Evolutionary conservation across 2,329 filamentous ascomycete genomes (phyloP).

Genomic region (Colletotrichum agaves): DNA sequence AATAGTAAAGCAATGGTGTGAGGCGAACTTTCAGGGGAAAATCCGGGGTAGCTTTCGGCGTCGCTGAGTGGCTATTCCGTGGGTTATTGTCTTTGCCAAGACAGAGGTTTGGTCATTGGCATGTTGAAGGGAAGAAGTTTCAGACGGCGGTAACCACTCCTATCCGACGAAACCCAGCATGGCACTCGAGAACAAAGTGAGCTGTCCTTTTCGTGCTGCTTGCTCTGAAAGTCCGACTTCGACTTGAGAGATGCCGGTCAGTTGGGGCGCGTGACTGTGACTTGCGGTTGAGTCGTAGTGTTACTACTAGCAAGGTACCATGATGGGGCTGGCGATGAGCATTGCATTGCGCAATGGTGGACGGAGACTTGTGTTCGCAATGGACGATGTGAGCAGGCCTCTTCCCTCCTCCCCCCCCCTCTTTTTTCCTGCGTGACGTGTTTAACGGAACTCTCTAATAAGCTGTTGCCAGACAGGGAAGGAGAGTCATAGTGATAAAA

Average conservation of each 20-base stretch:
- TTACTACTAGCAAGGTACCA: slow-evolving; percentile 20
- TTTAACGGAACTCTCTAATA: background rate
- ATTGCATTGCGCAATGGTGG: background rate
- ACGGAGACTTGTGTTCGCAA: slow-evolving; percentile 13
- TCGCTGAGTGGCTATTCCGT: slow-evolving; percentile 22
- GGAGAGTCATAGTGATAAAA: background rate
- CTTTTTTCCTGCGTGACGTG: slow-evolving; percentile 1
- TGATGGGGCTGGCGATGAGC: background rate
- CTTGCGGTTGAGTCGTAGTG: background rate
- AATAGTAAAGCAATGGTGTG: background rate
- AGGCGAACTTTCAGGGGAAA: slow-evolving; percentile 18
- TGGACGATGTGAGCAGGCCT: background rate
- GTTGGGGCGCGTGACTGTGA: slow-evolving; percentile 16
- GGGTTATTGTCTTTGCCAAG: background rate
- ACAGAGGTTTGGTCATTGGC: background rate
- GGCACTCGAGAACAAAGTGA: background rate
- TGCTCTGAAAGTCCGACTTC: background rate
- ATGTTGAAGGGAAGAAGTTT: background rate
- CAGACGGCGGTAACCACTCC: no score
- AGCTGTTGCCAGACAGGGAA: background rate
- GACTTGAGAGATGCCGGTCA: background rate
- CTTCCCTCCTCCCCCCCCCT: no score
- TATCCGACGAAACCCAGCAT: background rate
- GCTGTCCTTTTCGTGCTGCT: background rate
- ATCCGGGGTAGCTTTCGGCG: slow-evolving; percentile 25